Evolutionary conservation across 78 protist genomes (phyloP).

Genomic region (Dictyostelium firmibasis): DNA sequence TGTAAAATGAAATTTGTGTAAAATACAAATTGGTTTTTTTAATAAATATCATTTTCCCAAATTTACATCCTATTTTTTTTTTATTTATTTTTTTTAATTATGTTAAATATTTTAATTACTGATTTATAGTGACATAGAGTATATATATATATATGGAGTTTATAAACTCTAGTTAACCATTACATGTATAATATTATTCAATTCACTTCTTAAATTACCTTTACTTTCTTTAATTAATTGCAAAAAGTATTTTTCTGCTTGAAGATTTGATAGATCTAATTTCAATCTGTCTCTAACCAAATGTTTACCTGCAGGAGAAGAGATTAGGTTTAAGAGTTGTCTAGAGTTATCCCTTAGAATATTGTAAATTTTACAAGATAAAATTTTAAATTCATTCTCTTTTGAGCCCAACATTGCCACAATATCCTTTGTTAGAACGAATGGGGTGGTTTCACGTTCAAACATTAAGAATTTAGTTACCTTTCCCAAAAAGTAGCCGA

Average conservation of each 20-base stretch:
- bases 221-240: slow-evolving; percentile 25
- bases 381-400: slow-evolving; percentile 45
- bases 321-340: slow-evolving; percentile 22
- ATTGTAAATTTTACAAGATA: slow-evolving; percentile 45
- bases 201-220: slow-evolving; percentile 40
- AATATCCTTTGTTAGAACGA: slow-evolving; percentile 58
- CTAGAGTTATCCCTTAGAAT: slow-evolving; percentile 36
- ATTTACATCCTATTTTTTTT: too few species aligned
- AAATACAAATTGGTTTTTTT: too few species aligned
- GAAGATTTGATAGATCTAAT: slow-evolving; percentile 15
- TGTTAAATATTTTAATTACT: too few species aligned
- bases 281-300: slow-evolving; percentile 38
- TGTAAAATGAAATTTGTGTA: too few species aligned
- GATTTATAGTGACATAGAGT: too few species aligned
- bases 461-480: slow-evolving; percentile 55
- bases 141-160: too few species aligned
- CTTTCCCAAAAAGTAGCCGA: slow-evolving; percentile 51
- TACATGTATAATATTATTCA: slow-evolving; percentile 53
- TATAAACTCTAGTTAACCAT: not conserved
- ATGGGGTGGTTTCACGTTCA: slow-evolving; percentile 68
- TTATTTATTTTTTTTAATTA: too few species aligned
- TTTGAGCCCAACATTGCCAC: slow-evolving; percentile 37
- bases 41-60: too few species aligned
- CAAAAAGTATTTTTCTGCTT: slow-evolving; percentile 28
- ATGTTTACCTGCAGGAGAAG: not conserved